Evolutionary conservation across 331 rosid genomes (phyloP).

Genomic region (Saraca asoca): DNA sequence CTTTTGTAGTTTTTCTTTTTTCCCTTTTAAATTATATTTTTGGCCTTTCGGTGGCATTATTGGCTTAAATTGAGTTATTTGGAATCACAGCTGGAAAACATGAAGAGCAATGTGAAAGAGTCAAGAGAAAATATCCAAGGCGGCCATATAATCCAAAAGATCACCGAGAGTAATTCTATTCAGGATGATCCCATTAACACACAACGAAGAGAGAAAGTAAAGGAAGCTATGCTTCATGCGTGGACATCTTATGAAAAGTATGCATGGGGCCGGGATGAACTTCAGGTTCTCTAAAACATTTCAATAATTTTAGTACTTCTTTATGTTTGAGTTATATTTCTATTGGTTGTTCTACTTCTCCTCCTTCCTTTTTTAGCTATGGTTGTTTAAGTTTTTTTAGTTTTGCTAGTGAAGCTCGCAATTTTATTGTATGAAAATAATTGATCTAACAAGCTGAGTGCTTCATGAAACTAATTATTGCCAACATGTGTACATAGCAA

Average conservation of each 20-base stretch:
- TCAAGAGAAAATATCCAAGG: conserved; percentile 23
- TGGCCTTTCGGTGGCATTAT: conserved; percentile 4
- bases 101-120: conserved; percentile 29
- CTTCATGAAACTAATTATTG: conserved; percentile 14
- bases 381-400: not conserved
- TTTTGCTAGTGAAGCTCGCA: not conserved
- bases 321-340: conserved; percentile 9
- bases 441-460: conserved; percentile 1
- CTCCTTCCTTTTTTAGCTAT: conserved; percentile 4
- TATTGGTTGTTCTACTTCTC: conserved; percentile 13
- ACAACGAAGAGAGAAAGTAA: conserved; percentile 48
- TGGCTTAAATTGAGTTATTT: conserved; percentile 33
- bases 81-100: conserved; percentile 44
- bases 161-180: conserved; percentile 8
- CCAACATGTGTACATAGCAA: not conserved
- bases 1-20: conserved; percentile 2
- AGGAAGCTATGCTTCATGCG: conserved; percentile 62
- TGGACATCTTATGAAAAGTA: conserved; percentile 56
- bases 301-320: conserved; percentile 1
- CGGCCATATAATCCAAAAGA: conserved; percentile 15
- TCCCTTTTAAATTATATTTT: not conserved
- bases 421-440: conserved; percentile 11
- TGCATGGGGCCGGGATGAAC: conserved; percentile 63
- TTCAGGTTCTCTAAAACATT: conserved; percentile 42
- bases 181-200: conserved; percentile 43